Evolutionary conservation across 768 basidiomycete species (phyloP), one percentile per base, ranked within the genome.

Genomic region (Lactarius psammicola): DNA sequence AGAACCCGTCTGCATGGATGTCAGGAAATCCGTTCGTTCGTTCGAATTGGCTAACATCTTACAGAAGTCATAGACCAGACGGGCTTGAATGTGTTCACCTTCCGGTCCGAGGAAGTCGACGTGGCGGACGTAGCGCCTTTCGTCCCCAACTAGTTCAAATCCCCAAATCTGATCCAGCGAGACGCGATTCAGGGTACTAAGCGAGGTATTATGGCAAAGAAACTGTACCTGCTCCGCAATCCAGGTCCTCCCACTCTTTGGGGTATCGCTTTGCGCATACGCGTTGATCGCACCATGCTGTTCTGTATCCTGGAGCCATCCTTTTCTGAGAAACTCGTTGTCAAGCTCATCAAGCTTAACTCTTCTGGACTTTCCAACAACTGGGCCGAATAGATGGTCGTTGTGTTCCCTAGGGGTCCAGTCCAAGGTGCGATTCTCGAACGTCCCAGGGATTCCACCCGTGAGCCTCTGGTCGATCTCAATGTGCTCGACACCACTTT

Each of bases 401-500:
- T 83, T 72, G n/a, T 79, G 78, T n/a, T 77, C 72, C 38, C 80
- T 80, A 66, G 83, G 81, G 23, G 73, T 73, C 85, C 86, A 87
- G 67, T 79, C 79, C 38, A 92, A 76, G n/a, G 71, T 79, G 49
- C 89, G 80, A 30, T 79, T 73, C 74, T 92, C 89, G 33, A 69
- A 78, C 18, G 82, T 83, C 28, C 83, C 85, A 40, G 82, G 74
- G 38, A 90, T 78, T 10, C 87, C 87, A 18, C 86, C 86, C 2
- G 85, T 84, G 62, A 88, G 77, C 31, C 77, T 84, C 72, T 90
- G 88, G 51, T 85, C 82, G 61, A 90, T 73, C 62, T 87, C 84
- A 67, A 92, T 84, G 72, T 81, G 84, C 74, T 92, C 90, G 33
- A 84, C 70, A 40, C 80, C 83, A 1, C 74, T 76, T 17, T 82